These are phyloP conservation scores for Diaporthe citriasiana DNA, from an alignment of 2,329 filamentous ascomycete genomes.

Conservation along the genomic window DNA sequence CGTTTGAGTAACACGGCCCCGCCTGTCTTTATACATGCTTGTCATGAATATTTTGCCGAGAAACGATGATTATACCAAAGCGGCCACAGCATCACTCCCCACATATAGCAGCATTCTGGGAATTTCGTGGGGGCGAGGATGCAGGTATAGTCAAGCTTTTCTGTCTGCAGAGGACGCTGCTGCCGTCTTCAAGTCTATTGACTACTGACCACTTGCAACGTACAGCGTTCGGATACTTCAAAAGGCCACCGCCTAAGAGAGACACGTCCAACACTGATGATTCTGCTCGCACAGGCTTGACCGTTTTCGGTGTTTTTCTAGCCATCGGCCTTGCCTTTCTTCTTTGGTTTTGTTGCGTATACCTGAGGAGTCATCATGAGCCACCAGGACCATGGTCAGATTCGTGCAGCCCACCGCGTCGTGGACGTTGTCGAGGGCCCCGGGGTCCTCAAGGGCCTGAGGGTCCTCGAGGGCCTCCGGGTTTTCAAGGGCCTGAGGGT, in stretches of 20 bases:
- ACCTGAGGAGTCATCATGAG: no score
- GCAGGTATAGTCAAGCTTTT: background rate
- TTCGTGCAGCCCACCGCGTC: no score
- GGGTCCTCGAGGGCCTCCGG: background rate
- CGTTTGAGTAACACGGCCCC: background rate
- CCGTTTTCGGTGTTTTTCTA: conserved; percentile 24
- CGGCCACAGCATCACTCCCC: background rate
- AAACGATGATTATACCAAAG: background rate
- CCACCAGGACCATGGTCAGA: no score
- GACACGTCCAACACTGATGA: background rate
- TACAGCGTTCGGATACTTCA: background rate
- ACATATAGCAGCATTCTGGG: background rate
- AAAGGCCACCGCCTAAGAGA: background rate
- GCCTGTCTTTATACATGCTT: background rate
- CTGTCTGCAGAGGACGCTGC: background rate
- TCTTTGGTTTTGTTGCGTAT: conserved; percentile 15
- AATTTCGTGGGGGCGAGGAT: background rate
- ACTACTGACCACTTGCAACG: background rate
- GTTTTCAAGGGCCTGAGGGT: background rate
- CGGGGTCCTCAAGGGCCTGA: no score
- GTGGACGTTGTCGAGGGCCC: no score
- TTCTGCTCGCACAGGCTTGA: conserved; percentile 13
- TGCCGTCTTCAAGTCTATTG: background rate
- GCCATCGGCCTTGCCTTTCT: background rate
- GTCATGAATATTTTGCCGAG: background rate